Base-by-base conservation (phyloP, 345 rosid species). In the Aurinia saxatilis region DNA sequence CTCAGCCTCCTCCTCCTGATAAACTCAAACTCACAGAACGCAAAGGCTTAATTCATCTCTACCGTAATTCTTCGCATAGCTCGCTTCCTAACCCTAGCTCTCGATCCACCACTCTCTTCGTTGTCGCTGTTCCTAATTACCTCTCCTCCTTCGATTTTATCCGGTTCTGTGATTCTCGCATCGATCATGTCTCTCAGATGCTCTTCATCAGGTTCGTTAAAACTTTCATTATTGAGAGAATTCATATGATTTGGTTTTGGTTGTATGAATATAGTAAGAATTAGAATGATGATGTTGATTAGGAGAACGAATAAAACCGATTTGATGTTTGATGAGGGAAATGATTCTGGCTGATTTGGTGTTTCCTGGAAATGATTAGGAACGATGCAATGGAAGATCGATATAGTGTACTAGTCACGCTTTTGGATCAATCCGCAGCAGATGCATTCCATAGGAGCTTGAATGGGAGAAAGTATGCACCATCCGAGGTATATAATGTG, bases 361-460 rank as follows among this genome's bases (percentile, higher is more conserved):
- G 18, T 0, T 25, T 51, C 1, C 8, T 57, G 19, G 12, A 29
- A 25, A 35, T 40, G 6, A 18, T 45, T 63, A 88, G 96, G 84
- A 90, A 93, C 34, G 97, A 87, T 72, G 99, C 74, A 16, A 78
- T 90, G 84, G 99, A 93, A 66, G 97, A 93, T 78, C 74, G 95
- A 18, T 87, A 90, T 60, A 87, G 92, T 12, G 97, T 84, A 16
- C 50, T 93, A 72, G 72, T 93, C 49, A 81, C 81, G 67, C 73
- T 83, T 30, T 73, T 46, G 39, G 78, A 86, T 75, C 88, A 85
- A 75, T 69, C 55, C 3, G 65, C 65, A 11, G 89, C 97, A 2
- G 84, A 93, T 72, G 78, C 46, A 17, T 86, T 93, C 65, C 80
- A 84, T 42, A 65, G 49, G 45, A 56, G 64, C 63, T 68, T 87